A percentile compares a stretch with the other conserved stretches of the same genome.
Evolutionary conservation across 2,329 filamentous ascomycete genomes (phyloP).

Genomic region (Microcyclospora tardicrescens): DNA sequence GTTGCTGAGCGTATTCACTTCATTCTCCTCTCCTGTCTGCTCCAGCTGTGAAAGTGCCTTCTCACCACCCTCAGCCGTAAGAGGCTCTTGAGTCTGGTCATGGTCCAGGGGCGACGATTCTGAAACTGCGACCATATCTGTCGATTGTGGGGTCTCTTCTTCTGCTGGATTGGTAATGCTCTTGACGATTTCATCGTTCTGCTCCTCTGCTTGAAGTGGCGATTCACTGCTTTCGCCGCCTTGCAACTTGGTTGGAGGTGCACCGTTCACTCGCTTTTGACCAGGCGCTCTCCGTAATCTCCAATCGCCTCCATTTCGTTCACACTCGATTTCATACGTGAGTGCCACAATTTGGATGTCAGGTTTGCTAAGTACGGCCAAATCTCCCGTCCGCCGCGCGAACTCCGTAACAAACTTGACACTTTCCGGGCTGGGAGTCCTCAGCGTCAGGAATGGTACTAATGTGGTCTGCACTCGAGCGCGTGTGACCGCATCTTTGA

Average conservation of each 20-base stretch:
- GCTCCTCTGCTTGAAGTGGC: neutral
- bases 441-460: slow-evolving; percentile 68
- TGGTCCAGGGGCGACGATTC: neutral
- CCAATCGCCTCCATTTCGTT: slow-evolving; percentile 82
- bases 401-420: slow-evolving; percentile 72
- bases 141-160: neutral
- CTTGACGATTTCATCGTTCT: neutral
- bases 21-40: neutral
- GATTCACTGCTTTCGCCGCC: neutral
- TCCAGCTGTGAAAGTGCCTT: neutral
- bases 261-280: slow-evolving; percentile 65
- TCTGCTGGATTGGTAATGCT: neutral
- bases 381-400: slow-evolving; percentile 77
- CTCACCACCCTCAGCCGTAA: neutral
- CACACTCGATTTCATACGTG: slow-evolving; percentile 87
- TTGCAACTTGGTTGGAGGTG: slow-evolving; percentile 38
- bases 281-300: slow-evolving; percentile 64
- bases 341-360: slow-evolving; percentile 84
- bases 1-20: neutral
- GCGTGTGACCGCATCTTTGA: slow-evolving; percentile 70
- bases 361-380: slow-evolving; percentile 72
- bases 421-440: slow-evolving; percentile 62
- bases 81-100: neutral
- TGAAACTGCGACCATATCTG: too few relatives aligned
- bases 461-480: slow-evolving; percentile 72